Base-by-base conservation (phyloP, 78 protist species). In the Polysphondylium violaceum region DNA sequence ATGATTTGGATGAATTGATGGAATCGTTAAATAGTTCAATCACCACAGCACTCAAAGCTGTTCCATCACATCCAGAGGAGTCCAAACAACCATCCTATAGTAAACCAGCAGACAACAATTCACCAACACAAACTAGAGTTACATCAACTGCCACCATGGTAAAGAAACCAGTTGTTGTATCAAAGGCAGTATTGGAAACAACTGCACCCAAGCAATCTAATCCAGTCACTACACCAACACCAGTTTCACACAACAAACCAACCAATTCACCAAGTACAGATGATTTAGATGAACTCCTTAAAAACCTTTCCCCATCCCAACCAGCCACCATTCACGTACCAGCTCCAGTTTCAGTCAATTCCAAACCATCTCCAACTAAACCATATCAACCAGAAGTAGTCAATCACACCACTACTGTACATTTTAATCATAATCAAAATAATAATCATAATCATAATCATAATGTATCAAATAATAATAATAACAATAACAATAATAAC, bases 1-100 rank as follows among this genome's bases (percentile, higher is more conserved):
- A 74, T 74, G 68, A 74, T 74, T 69, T 92, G 51, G 95, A 92
- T 51, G 87, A 79, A 35, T 51, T 92, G 63, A 92, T 92, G 95
- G 89, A 73, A 41, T 68, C 87, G 12, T 76, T 69, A 21, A 92
- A 72, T 41, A 40, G 60, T 1, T 73, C 83, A 41, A 76, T 73
- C 11, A 55, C 76, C 9, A 58, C 85, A 11, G 87, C 79, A 19
- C 67, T 47, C 3, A 68, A 73, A 43, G 76, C 74, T 6, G 78
- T 41, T 2, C 85, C 83, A 35, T 55, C 86, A 33, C 74, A 43
- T 59, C 68, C 83, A 76, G 79, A 72, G 33, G 78, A 72, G 36
- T 8, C 81, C 58, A 67, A 53, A 35, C 16, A 40, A 74, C 56
- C n/a, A 43, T 61, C 83, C 55, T 44, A 38, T 25, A 29, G 76